Evolutionary conservation across 495 filamentous ascomycete genomes (phyloP).

Genomic region (Apiosordaria backusii): DNA sequence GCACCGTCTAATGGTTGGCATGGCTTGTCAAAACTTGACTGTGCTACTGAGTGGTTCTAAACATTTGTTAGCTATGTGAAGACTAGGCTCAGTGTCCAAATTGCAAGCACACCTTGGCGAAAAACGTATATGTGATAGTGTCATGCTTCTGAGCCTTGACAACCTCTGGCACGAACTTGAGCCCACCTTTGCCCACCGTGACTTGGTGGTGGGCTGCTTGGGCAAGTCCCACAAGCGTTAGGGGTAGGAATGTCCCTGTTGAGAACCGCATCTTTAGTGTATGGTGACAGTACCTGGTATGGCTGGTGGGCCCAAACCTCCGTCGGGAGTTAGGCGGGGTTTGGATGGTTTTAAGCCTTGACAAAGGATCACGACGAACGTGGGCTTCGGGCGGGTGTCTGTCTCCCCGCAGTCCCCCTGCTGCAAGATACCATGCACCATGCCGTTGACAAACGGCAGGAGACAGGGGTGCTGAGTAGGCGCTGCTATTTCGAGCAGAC

Average conservation of each 20-base stretch:
- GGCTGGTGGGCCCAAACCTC: background rate
- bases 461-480: background rate
- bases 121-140: constrained; percentile 58
- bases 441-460: background rate
- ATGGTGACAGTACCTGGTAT: background rate
- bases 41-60: constrained; percentile 58
- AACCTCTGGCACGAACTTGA: constrained; percentile 36
- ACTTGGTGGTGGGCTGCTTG: constrained; percentile 33
- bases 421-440: background rate
- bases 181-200: constrained; percentile 37
- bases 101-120: constrained; percentile 38
- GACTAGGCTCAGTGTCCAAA: background rate
- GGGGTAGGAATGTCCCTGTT: constrained; percentile 21
- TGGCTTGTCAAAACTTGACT: constrained; percentile 55
- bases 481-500: constrained; percentile 5
- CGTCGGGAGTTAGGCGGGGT: background rate
- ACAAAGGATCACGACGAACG: background rate
- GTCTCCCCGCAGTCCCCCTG: too few relatives aligned
- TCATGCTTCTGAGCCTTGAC: constrained; percentile 40
- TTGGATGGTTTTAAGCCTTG: background rate
- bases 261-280: constrained; percentile 31
- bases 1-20: constrained; percentile 50
- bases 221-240: constrained; percentile 29
- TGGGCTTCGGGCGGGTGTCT: too few relatives aligned
- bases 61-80: constrained; percentile 5